These are phyloP conservation scores for Linnemannia hyalina DNA, from an alignment of 192 early-diverging fungal genomes.

Conservation along the genomic window DNA sequence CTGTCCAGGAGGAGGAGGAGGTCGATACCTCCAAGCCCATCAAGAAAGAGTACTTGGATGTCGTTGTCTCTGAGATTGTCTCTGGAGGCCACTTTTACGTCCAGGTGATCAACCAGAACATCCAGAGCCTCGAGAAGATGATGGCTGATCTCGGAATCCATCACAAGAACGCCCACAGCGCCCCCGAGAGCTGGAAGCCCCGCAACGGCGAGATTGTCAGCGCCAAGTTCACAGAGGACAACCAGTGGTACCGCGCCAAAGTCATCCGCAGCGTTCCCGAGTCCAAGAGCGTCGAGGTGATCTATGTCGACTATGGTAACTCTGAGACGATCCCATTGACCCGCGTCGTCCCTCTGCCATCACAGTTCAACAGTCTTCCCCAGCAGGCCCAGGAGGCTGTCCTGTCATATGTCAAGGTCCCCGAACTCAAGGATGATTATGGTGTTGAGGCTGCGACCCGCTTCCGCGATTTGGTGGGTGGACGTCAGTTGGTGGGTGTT, in stretches of 20 bases:
- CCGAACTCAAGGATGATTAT: conserved; percentile 76
- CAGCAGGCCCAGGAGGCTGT: conserved; percentile 87
- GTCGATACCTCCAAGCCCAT: conserved; percentile 56
- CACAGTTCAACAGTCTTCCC: conserved; percentile 75
- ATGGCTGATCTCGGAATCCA: conserved; percentile 85
- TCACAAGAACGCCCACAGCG: conserved; percentile 59
- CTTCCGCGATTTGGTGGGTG: conserved; percentile 75
- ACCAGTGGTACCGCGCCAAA: conserved; percentile 89
- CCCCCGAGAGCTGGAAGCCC: conserved; percentile 65
- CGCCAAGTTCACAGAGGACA: conserved; percentile 91
- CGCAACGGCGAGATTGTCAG: conserved; percentile 77
- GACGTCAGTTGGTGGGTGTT: conserved; percentile 78
- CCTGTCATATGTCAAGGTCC: conserved; percentile 84
- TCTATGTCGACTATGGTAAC: conserved; percentile 98
- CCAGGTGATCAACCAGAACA: conserved; percentile 71
- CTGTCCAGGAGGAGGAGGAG: conserved; percentile 63
- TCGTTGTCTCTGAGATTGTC: conserved; percentile 77
- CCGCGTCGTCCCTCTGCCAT: conserved; percentile 81
- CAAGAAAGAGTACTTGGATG: conserved; percentile 82
- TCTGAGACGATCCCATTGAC: conserved; percentile 80
- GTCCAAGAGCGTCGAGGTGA: conserved; percentile 74
- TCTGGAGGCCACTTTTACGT: conserved; percentile 72
- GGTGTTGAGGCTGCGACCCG: conserved; percentile 78
- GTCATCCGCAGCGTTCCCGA: conserved; percentile 74
- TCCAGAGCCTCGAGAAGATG: conserved; percentile 80